Evolutionary conservation across 352 stramenopile species (phyloP).

Genomic region (Pythium plurisporium): DNA sequence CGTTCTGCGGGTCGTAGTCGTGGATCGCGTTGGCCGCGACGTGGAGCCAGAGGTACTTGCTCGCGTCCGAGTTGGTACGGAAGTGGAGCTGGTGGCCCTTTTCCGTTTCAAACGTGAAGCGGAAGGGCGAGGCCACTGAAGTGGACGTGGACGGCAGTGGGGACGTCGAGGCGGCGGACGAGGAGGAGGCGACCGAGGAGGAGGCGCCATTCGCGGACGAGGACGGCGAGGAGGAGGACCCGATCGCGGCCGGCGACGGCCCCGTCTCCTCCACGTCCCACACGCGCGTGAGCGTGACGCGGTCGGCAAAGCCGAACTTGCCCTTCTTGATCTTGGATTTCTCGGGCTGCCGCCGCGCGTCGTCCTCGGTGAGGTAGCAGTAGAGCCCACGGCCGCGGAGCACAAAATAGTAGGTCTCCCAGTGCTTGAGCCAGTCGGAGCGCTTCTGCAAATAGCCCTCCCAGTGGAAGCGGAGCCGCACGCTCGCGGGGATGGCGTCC

Average conservation of each 20-base stretch:
- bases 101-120: conserved; percentile 77
- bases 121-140: conserved; percentile 42
- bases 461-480: conserved; percentile 68
- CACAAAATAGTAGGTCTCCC: conserved; percentile 88
- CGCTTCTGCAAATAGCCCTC: conserved; percentile 86
- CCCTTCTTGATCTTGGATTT: conserved; percentile 90
- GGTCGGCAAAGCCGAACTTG: conserved; percentile 80
- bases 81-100: conserved; percentile 86
- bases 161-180: not conserved
- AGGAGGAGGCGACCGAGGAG: not conserved
- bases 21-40: conserved; percentile 57
- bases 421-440: conserved; percentile 88
- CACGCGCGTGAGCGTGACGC: conserved; percentile 66
- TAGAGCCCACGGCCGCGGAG: conserved; percentile 64
- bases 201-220: not conserved
- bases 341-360: conserved; percentile 63
- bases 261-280: conserved; percentile 76
- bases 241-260: no score
- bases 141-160: not conserved
- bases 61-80: conserved; percentile 76
- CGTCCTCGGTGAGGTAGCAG: conserved; percentile 81
- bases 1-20: conserved; percentile 41
- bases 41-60: conserved; percentile 80
- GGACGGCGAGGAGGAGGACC: no score
- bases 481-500: conserved; percentile 27